These are phyloP conservation scores for Talaromyces sp. DNA, from an alignment of 2,329 filamentous ascomycete genomes.

Conservation along the genomic window DNA sequence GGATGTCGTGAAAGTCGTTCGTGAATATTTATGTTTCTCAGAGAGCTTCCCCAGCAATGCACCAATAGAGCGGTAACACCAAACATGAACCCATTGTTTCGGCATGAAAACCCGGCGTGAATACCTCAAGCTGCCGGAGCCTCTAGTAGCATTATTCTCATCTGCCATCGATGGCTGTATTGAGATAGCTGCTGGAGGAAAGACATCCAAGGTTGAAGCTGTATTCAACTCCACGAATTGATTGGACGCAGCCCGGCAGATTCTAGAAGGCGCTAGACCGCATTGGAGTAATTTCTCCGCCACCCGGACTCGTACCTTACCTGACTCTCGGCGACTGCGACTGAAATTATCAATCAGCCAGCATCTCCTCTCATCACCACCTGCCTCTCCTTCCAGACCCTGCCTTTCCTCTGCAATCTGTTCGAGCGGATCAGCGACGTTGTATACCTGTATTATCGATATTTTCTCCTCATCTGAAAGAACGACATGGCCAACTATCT, in stretches of 20 bases:
- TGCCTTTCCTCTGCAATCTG: neutral
- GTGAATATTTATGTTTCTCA: neutral
- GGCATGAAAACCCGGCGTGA: no score
- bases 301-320: conserved; percentile 10
- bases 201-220: neutral
- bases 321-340: neutral
- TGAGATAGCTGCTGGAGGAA: neutral
- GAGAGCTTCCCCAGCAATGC: neutral
- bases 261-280: conserved; percentile 17
- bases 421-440: neutral
- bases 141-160: no score
- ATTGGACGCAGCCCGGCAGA: neutral
- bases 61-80: neutral
- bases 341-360: neutral
- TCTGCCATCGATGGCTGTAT: no score
- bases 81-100: no score
- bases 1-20: no score
- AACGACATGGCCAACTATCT: conserved; percentile 87
- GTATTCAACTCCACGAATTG: neutral
- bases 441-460: neutral
- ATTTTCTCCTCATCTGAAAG: neutral
- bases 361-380: neutral
- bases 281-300: conserved; percentile 14
- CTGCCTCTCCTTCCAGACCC: neutral
- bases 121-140: neutral